Evolutionary conservation across 176 grass and related monocot genomes (phyloP).

Genomic region (Ananas comosus): DNA sequence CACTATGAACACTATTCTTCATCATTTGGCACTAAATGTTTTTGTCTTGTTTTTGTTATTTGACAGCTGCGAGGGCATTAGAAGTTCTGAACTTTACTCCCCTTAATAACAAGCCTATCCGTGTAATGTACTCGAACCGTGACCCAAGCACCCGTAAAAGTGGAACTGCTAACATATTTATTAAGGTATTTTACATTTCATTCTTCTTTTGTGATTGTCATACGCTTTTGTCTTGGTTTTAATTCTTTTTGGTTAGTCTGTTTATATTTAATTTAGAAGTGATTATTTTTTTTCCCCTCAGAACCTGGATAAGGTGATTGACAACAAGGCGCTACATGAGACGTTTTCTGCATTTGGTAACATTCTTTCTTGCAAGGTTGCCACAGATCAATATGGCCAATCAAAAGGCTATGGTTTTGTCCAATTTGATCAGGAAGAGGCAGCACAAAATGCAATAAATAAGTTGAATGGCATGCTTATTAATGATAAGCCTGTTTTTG

Average conservation of each 20-base stretch:
- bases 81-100: slow-evolving; percentile 81
- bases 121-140: slow-evolving; percentile 96
- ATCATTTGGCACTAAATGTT: slow-evolving; percentile 1
- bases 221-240: slow-evolving; percentile 4
- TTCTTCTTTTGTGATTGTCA: not conserved
- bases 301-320: slow-evolving; percentile 89
- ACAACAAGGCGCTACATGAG: slow-evolving; percentile 68
- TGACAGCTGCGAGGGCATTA: slow-evolving; percentile 67
- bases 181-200: slow-evolving; percentile 45
- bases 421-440: slow-evolving; percentile 80
- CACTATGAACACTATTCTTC: not conserved
- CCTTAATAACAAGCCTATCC: slow-evolving; percentile 85
- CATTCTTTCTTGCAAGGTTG: slow-evolving; percentile 95
- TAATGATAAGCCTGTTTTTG: slow-evolving; percentile 86
- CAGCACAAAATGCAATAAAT: slow-evolving; percentile 74
- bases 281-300: slow-evolving; percentile 20
- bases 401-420: slow-evolving; percentile 97
- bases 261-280: not conserved
- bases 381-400: slow-evolving; percentile 59
- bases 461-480: slow-evolving; percentile 77
- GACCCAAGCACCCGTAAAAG: slow-evolving; percentile 81
- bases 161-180: slow-evolving; percentile 81
- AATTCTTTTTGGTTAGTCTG: not conserved
- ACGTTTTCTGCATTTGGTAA: slow-evolving; percentile 72
- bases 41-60: slow-evolving; percentile 10